Evolutionary conservation across 2,329 filamentous ascomycete species (phyloP), one percentile per base, ranked within the genome.

Genomic region (Xylaria sp.): DNA sequence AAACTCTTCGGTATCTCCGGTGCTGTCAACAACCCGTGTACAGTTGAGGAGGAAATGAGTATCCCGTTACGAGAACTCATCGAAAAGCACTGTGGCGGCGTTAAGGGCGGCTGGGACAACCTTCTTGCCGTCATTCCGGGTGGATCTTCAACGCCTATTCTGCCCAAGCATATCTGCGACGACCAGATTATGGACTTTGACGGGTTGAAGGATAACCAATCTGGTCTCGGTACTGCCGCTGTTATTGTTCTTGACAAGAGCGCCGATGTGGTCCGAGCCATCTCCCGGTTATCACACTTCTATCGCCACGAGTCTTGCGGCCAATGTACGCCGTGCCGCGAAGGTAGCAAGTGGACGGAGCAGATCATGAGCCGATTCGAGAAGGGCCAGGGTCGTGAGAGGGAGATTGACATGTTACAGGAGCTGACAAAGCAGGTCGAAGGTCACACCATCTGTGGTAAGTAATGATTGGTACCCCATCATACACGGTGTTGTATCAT

Each of bases 171-270:
- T 72, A 84, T 97, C 73, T 98, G 96, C 81, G 94, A 98, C 81
- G 91, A 97, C 77, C 95, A 98, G 82, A 84, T 99, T 64, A 99
- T 99, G 96, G 96, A 99, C 84, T 99, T 98, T 79, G 96, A 99
- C 80, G 94, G 93, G 10, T 89, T 99, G 75, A 99, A 99, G 88
- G 96, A 99, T 83, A 94, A 91, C 75, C 96, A 98, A 84, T 97
- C 94, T 70, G 96, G 96, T 88, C 91, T 99, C 16, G 96, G 96
- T 75, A 99, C 96, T 6, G 96, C 96, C 3, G 96, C 96, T 67
- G 95, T 99, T 75, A 97, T 99, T 78, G 96, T 99, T 81, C 97
- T 99, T 93, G 96, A 99, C 84, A 97, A 98, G 88, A 95, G 92
- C 78, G 93, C 96, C 72, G 96, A 99, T 81, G 92, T 99, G 61